Base-by-base conservation (phyloP, 306 rosid species). In the Lupinus albus region DNA sequence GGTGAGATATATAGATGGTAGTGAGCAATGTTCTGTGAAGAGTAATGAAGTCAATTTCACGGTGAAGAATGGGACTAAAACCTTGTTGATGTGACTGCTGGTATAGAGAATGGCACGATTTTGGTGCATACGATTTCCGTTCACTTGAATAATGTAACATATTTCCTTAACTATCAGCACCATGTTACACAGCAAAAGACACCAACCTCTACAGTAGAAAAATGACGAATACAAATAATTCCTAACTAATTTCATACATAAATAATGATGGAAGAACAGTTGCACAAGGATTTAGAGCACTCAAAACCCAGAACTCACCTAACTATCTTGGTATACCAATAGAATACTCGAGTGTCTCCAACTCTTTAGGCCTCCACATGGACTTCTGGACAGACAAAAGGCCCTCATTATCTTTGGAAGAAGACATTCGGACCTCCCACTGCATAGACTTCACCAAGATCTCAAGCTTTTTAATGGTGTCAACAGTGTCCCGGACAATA, bases 341-440 rank as follows among this genome's bases (percentile, higher is more conserved):
- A 11, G 97, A 88, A 70, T 84, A 90, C 45, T 82, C 67, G 64
- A 94, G 72, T 12, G 83, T 81, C 80, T 83, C 99, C 0, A 49
- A 66, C 58, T 90, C 92, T 15, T 35, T 65, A 6, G 99, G 99
- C 52, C 97, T 88, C 99, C 99, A 94, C 72, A 58, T 74, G 61
- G 99, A 79, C 83, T 94, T 94, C 80, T 88, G 87, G 73, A 86
- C 92, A 48, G 84, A 86, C 6, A 94, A 80, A 85, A 94, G 76
- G 38, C 89, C 99, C 79, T 84, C 87, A 6, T 73, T 82, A 21
- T 88, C 88, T 82, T 88, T 94, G 1, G 92, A 74, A 76, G 70
- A 88, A 56, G 95, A 82, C 85, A 88, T 76, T 42, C 95, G 91
- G 74, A 94, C 96, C 79, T 90, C 95, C 99, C 99, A 94, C 11